These are phyloP conservation scores for Coniochaeta hoffmannii DNA, from an alignment of 2,329 filamentous ascomycete species.

Conservation along the genomic window DNA sequence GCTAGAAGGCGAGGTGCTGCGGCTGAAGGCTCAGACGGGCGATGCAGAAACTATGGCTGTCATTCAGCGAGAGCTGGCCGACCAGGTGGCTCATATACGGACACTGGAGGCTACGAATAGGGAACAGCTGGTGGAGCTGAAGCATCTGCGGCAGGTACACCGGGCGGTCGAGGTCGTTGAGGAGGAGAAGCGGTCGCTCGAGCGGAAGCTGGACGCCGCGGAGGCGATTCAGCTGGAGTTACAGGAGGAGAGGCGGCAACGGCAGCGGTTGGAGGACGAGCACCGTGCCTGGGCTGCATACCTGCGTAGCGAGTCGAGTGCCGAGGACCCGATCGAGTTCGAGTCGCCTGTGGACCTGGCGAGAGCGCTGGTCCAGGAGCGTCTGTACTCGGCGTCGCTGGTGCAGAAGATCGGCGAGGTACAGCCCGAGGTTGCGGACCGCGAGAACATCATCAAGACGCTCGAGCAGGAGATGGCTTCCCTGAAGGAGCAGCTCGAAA, in stretches of 20 bases:
- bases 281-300: slow-evolving; percentile 80
- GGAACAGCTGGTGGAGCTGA: slow-evolving; percentile 72
- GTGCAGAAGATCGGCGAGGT: slow-evolving; percentile 72
- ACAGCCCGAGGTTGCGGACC: slow-evolving; percentile 70
- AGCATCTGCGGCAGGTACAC: slow-evolving; percentile 70
- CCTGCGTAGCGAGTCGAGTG: slow-evolving; percentile 59
- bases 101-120: slow-evolving; percentile 73
- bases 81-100: slow-evolving; percentile 88
- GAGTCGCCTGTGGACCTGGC: slow-evolving; percentile 84
- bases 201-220: slow-evolving; percentile 69
- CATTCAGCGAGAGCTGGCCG: slow-evolving; percentile 79
- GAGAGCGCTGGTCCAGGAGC: slow-evolving; percentile 73
- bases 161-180: slow-evolving; percentile 91
- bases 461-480: slow-evolving; percentile 63
- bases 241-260: slow-evolving; percentile 71
- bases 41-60: slow-evolving; percentile 80
- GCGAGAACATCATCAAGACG: slow-evolving; percentile 64
- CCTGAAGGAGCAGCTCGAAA: slow-evolving; percentile 63
- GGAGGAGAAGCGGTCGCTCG: slow-evolving; percentile 82
- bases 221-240: slow-evolving; percentile 69
- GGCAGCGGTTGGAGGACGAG: slow-evolving; percentile 84
- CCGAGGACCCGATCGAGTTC: slow-evolving; percentile 61
- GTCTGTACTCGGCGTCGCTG: slow-evolving; percentile 71
- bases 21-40: slow-evolving; percentile 77
- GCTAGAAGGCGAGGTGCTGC: slow-evolving; percentile 76